These are phyloP conservation scores for Penicillium sp. DNA, from an alignment of 2,329 filamentous ascomycete species.

Conservation along the genomic window DNA sequence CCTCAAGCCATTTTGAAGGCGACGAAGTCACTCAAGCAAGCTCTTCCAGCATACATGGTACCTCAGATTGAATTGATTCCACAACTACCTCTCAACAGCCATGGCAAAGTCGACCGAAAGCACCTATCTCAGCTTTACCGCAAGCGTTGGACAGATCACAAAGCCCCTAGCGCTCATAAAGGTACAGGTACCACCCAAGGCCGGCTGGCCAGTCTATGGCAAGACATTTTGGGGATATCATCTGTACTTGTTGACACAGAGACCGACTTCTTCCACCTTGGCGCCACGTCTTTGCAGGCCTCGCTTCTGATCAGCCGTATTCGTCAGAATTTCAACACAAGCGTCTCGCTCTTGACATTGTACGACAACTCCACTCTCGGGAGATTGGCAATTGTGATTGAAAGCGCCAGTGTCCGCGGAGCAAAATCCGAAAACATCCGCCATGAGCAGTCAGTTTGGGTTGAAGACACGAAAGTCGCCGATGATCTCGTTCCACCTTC, in stretches of 20 bases:
- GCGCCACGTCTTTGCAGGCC: slow-evolving; percentile 14
- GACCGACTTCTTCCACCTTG: neutral
- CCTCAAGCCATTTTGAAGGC: slow-evolving; percentile 35
- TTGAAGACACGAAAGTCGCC: slow-evolving; percentile 18
- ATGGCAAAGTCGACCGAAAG: slow-evolving; percentile 62
- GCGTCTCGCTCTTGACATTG: slow-evolving; percentile 19
- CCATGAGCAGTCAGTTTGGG: slow-evolving; percentile 17
- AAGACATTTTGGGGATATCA: neutral
- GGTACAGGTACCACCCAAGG: neutral
- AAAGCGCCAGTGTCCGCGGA: neutral
- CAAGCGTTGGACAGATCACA: slow-evolving; percentile 1
- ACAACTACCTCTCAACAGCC: slow-evolving; percentile 69
- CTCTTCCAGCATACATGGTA: slow-evolving; percentile 57
- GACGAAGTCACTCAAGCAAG: slow-evolving; percentile 64
- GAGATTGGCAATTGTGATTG: slow-evolving; percentile 9
- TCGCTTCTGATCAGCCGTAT: slow-evolving; percentile 21
- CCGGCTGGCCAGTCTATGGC: neutral
- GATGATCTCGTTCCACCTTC: slow-evolving; percentile 8
- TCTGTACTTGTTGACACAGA: neutral
- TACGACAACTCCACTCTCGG: slow-evolving; percentile 22
- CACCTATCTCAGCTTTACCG: slow-evolving; percentile 11
- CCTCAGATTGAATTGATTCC: slow-evolving; percentile 68
- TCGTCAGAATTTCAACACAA: slow-evolving; percentile 10
- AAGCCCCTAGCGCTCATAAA: neutral
- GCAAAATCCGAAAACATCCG: neutral